These are phyloP conservation scores for Candida yuanshanica DNA, from an alignment of 805 yeast genomes.

Conservation along the genomic window DNA sequence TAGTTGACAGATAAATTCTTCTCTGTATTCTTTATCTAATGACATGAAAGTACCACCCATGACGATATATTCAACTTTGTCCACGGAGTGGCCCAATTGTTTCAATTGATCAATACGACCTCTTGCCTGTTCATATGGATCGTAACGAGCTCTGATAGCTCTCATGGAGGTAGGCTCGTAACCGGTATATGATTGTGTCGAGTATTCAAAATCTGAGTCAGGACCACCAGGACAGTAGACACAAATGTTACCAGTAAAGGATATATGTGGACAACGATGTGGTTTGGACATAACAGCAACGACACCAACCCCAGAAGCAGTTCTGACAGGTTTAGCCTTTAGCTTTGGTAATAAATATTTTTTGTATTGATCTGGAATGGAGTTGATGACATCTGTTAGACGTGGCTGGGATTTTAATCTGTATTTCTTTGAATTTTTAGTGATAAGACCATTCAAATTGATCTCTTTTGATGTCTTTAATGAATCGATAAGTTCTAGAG, in stretches of 20 bases:
- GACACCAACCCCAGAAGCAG: slow-evolving; percentile 98
- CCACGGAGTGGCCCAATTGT: slow-evolving; percentile 93
- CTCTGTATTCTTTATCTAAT: slow-evolving; percentile 83
- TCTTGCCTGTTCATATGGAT: slow-evolving; percentile 97
- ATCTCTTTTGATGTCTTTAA: slow-evolving; percentile 70
- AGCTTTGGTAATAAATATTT: slow-evolving; percentile 86
- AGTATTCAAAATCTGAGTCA: slow-evolving; percentile 95
- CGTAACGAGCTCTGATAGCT: slow-evolving; percentile 97
- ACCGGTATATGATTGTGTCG: slow-evolving; percentile 97
- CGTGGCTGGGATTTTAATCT: slow-evolving; percentile 90
- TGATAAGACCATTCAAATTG: slow-evolving; percentile 85
- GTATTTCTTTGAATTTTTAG: slow-evolving; percentile 81
- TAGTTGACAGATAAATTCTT: slow-evolving; percentile 77
- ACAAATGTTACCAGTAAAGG: slow-evolving; percentile 97
- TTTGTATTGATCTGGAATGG: slow-evolving; percentile 94
- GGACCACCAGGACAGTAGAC: slow-evolving; percentile 99
- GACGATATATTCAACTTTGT: slow-evolving; percentile 93
- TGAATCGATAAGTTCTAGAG: slow-evolving; percentile 77
- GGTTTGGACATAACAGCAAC: slow-evolving; percentile 99
- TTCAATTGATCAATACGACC: slow-evolving; percentile 95
- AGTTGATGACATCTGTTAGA: slow-evolving; percentile 86
- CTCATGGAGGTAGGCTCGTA: slow-evolving; percentile 99
- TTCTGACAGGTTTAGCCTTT: slow-evolving; percentile 97
- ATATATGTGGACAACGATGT: slow-evolving; percentile 98
- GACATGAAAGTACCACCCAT: slow-evolving; percentile 99